Conservation (phyloP, 495 filamentous ascomycete species). For the Aspergillus asperescens region DNA sequence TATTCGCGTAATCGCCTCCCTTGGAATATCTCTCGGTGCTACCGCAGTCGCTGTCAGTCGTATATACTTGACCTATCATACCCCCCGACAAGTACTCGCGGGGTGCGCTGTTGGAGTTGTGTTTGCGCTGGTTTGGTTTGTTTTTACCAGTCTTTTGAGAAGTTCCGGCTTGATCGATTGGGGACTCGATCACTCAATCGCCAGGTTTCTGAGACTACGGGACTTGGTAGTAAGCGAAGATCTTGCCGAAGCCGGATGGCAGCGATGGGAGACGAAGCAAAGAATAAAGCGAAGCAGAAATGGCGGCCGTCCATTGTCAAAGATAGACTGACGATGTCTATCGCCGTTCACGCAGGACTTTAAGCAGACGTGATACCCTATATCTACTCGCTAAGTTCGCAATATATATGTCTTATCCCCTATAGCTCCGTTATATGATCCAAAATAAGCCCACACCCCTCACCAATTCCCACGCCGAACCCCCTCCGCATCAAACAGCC, state of each 20-base stretch:
- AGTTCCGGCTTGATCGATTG: slow-evolving; percentile 61
- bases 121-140: slow-evolving; percentile 76
- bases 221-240: slow-evolving; percentile 90
- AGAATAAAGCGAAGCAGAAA: slow-evolving; percentile 28
- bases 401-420: neutral
- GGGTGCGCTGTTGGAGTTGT: slow-evolving; percentile 66
- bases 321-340: slow-evolving; percentile 25
- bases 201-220: slow-evolving; percentile 61
- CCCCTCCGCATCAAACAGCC: no score
- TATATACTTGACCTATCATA: slow-evolving; percentile 93
- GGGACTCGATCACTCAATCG: slow-evolving; percentile 61
- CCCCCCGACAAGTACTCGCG: slow-evolving; percentile 75
- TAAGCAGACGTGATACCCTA: neutral
- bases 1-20: slow-evolving; percentile 52
- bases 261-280: slow-evolving; percentile 69
- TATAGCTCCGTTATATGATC: no score
- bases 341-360: neutral
- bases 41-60: slow-evolving; percentile 69
- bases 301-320: slow-evolving; percentile 21
- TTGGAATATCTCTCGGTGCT: slow-evolving; percentile 54
- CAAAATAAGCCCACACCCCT: neutral
- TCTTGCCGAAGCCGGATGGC: slow-evolving; percentile 87
- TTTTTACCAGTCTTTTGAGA: slow-evolving; percentile 58
- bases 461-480: neutral
- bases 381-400: neutral